These are phyloP conservation scores for Barnettozyma hawaiiensis DNA, from an alignment of 1,139 yeast genomes.

Conservation along the genomic window DNA sequence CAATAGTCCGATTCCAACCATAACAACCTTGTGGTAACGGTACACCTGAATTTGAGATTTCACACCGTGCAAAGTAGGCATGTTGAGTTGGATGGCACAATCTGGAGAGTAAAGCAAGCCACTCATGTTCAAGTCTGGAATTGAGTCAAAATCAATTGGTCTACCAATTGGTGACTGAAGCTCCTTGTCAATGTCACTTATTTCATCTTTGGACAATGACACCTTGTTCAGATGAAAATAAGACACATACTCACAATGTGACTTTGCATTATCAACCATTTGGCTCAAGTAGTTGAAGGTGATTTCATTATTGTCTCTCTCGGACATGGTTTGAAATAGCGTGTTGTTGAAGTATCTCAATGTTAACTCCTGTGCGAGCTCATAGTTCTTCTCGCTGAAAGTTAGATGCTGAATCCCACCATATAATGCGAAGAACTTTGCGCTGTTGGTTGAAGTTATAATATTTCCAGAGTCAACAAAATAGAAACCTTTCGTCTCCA, in stretches of 20 bases:
- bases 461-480: conserved; percentile 66
- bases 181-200: conserved; percentile 66
- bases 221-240: conserved; percentile 67
- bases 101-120: conserved; percentile 82
- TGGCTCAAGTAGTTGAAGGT: conserved; percentile 21
- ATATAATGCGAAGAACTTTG: conserved; percentile 63
- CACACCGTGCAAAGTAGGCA: conserved; percentile 48
- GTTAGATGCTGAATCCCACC: conserved; percentile 58
- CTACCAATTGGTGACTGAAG: conserved; percentile 65
- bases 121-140: conserved; percentile 53
- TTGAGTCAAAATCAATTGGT: conserved; percentile 47
- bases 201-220: conserved; percentile 43
- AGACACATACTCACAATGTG: conserved; percentile 65
- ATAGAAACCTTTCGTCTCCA: conserved; percentile 62
- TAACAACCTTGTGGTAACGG: conserved; percentile 40
- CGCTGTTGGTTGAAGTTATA: conserved; percentile 58
- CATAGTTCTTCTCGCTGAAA: conserved; percentile 39
- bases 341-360: conserved; percentile 39
- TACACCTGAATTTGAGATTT: conserved; percentile 45
- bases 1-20: conserved; percentile 44
- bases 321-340: conserved; percentile 11
- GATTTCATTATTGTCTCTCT: conserved; percentile 18
- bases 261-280: conserved; percentile 27
- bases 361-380: conserved; percentile 35
- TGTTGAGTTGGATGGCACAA: conserved; percentile 58